Percentiles rank a stretch among this genome's conserved stretches.
Conservation (phyloP, 2,329 filamentous ascomycete species). For the Penicillium sp. region DNA sequence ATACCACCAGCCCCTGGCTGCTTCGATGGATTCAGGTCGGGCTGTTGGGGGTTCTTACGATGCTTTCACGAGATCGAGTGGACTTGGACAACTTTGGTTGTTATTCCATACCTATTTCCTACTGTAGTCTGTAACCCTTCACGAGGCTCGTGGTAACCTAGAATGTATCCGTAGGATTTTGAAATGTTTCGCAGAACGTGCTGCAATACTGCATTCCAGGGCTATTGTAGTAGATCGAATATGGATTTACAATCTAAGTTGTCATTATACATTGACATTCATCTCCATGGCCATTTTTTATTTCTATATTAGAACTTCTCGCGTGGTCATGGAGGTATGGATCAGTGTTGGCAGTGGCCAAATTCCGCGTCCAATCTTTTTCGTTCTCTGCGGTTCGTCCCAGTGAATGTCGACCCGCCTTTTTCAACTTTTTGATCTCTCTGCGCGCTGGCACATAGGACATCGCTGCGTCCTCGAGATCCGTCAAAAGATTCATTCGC, state of each 20-base stretch:
- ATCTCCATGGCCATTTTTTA: neutral
- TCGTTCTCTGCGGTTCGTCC: neutral
- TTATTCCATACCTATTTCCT: too few relatives aligned
- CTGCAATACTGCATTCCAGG: too few relatives aligned
- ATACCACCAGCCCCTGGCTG: constrained; percentile 6
- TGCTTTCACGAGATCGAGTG: neutral
- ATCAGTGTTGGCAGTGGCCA: neutral
- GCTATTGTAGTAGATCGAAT: too few relatives aligned
- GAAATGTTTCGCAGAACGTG: too few relatives aligned
- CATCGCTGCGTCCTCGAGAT: neutral
- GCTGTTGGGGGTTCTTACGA: neutral
- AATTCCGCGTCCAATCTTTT: neutral
- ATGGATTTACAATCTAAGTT: too few relatives aligned
- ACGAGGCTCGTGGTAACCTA: too few relatives aligned
- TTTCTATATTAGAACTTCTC: neutral
- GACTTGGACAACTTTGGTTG: neutral
- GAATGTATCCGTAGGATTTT: too few relatives aligned
- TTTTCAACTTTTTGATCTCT: neutral
- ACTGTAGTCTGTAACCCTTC: too few relatives aligned
- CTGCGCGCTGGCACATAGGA: neutral
- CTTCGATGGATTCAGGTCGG: neutral
- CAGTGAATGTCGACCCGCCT: neutral
- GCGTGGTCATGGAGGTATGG: neutral
- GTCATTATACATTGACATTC: too few relatives aligned
- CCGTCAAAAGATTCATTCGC: too few relatives aligned